Conservation (phyloP, 768 basidiomycete species). For the Lactifluus subvellereus region DNA sequence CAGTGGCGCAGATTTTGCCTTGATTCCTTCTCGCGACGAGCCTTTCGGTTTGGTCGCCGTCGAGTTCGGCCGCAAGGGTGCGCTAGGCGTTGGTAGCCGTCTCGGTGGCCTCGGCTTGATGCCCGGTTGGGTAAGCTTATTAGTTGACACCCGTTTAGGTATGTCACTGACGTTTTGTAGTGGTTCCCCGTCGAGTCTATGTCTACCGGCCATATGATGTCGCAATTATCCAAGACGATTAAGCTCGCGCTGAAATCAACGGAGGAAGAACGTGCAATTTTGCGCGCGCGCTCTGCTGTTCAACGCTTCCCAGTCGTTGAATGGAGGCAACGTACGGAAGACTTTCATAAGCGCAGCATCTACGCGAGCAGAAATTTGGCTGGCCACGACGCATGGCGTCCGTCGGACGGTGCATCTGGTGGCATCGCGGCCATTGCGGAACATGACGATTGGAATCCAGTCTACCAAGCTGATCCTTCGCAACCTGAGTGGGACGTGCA, state of each 20-base stretch:
- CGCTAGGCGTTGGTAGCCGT: conserved; percentile 90
- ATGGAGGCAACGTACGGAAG: conserved; percentile 94
- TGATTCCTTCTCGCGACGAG: conserved; percentile 94
- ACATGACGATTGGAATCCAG: conserved; percentile 76
- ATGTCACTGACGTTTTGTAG: conserved; percentile 35
- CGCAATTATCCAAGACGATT: conserved; percentile 90
- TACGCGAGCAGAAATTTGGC: conserved; percentile 60
- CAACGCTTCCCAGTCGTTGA: conserved; percentile 98
- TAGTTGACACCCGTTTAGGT: background rate
- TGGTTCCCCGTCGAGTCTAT: conserved; percentile 97
- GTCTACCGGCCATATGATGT: conserved; percentile 90
- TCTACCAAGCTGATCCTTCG: conserved; percentile 53
- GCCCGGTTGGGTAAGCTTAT: conserved; percentile 86
- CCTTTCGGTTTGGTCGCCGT: conserved; percentile 95
- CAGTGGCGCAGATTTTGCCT: conserved; percentile 90
- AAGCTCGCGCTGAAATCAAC: conserved; percentile 90
- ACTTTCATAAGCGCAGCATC: conserved; percentile 88
- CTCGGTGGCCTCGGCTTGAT: conserved; percentile 92
- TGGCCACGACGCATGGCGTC: conserved; percentile 70
- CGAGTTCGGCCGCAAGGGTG: conserved; percentile 95
- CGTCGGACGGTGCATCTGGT: conserved; percentile 55
- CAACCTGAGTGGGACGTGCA: conserved; percentile 73
- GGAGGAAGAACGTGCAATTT: conserved; percentile 84
- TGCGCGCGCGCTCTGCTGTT: conserved; percentile 88
- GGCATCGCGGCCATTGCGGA: conserved; percentile 48